Percentiles rank a stretch among this genome's conserved stretches.
Evolutionary conservation across 305 asterid genomes (phyloP).

Genomic region (Fraxinus velutina): DNA sequence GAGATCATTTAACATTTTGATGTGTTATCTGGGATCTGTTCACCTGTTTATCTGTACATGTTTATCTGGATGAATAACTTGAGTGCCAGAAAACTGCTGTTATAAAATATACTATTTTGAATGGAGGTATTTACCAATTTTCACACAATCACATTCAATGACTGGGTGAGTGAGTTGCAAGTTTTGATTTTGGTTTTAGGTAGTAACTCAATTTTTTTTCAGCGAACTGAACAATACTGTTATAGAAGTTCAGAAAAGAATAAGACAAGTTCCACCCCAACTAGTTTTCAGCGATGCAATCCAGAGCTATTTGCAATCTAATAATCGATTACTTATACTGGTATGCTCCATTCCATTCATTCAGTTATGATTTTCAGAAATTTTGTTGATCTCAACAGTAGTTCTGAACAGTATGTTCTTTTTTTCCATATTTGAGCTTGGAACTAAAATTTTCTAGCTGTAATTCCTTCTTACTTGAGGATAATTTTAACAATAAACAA

Average conservation of each 20-base stretch:
- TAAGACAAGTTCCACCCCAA: conserved; percentile 68
- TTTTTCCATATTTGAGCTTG: not conserved
- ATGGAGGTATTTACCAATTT: not conserved
- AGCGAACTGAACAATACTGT: conserved; percentile 95
- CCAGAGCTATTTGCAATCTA: conserved; percentile 56
- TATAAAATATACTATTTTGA: not conserved
- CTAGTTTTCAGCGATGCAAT: conserved; percentile 59
- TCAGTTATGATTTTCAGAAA: conserved; percentile 9
- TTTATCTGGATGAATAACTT: not conserved
- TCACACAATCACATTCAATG: not conserved
- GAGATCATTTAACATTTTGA: not conserved
- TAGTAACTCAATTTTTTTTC: conserved; percentile 26
- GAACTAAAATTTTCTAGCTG: not conserved
- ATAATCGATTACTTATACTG: conserved; percentile 81
- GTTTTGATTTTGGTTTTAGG: not conserved
- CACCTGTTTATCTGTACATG: not conserved
- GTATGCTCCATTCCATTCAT: conserved; percentile 36
- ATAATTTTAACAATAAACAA: not conserved
- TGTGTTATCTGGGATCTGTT: not conserved
- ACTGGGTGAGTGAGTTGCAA: not conserved
- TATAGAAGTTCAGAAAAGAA: conserved; percentile 87
- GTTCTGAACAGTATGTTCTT: not conserved
- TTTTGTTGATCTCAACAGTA: not conserved
- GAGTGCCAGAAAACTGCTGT: not conserved
- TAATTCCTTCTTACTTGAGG: not conserved